Base-by-base conservation (phyloP, 2,329 filamentous ascomycete genomes). In the Colletotrichum incanum region DNA sequence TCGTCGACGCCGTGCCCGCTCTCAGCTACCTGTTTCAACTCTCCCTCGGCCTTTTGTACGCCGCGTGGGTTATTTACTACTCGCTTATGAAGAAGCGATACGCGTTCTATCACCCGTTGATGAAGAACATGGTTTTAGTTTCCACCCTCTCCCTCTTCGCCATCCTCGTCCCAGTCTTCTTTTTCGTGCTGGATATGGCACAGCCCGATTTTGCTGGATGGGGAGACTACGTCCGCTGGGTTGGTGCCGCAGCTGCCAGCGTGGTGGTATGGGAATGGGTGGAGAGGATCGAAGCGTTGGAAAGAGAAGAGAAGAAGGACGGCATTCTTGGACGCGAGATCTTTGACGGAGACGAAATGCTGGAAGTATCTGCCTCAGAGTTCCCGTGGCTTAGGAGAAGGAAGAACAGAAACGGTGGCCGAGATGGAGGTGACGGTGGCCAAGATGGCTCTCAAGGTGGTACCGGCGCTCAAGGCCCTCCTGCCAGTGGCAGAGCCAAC, bases 241-340 rank as follows among this genome's bases (percentile, higher is more conserved):
- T 98, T n/a, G 95, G 95, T 59, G 95, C 95, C 1, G 95, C 95
- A 0, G 95, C 95, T 1, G 95, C 95, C 37, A 97, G 94, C 82
- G 95, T 98, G n/a, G 94, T 98, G 28, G 95, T 98, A 2, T 98
- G 95, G 95, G 95, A 98, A 82, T 98, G 95, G 95, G 95, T 98
- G 3, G 95, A 98, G 82, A 90, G 95, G 34, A 98, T 98, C 60
- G 95, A 98, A 80, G 94, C 95, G 0, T 82, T 98, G 73, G 95
- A 98, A 84, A 90, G 95, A 76, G 95, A 98, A 80, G 95, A 98
- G 80, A 94, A 95, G 82, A 97, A 97, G 82, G 95, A 97, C 76
- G 95, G 95, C 0, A 97, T 98, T 67, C 84, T 98, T 1, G 95
- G 95, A 4, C 88, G 95, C 74, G 95, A 98, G 79, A 91, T 98